Conservation (phyloP, 2,329 filamentous ascomycete species). For the Sarocladium oryzae region DNA sequence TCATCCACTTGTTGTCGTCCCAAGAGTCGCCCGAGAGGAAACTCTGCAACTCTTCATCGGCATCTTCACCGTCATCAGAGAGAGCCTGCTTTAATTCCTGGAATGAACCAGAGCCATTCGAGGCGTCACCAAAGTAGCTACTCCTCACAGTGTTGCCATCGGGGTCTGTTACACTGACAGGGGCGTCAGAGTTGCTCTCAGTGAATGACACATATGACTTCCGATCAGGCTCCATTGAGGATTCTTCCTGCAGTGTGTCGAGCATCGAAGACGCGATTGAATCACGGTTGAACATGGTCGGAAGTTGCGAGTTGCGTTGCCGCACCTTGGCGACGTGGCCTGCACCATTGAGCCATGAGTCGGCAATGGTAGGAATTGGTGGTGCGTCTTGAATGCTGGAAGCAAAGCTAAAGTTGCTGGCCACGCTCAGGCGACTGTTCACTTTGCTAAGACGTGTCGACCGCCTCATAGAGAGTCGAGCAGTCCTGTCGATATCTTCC, state of each 20-base stretch:
- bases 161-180: conserved; percentile 69
- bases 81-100: conserved; percentile 81
- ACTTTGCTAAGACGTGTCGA: conserved; percentile 88
- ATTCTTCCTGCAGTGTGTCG: conserved; percentile 87
- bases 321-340: conserved; percentile 32
- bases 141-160: conserved; percentile 55
- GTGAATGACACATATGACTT: conserved; percentile 93
- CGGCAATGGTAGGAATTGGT: conserved; percentile 90
- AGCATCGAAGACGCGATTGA: conserved; percentile 85
- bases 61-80: conserved; percentile 85
- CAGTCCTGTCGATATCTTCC: conserved; percentile 92
- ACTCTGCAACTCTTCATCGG: conserved; percentile 80
- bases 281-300: conserved; percentile 59
- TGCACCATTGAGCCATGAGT: conserved; percentile 69
- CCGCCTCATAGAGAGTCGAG: conserved; percentile 83
- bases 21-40: conserved; percentile 91
- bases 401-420: conserved; percentile 87
- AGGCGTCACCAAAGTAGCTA: conserved; percentile 64
- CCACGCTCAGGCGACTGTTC: conserved; percentile 86
- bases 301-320: conserved; percentile 39
- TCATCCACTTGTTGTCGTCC: conserved; percentile 99
- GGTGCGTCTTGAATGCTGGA: conserved; percentile 90
- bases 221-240: conserved; percentile 75
- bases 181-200: conserved; percentile 66
- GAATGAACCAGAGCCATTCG: conserved; percentile 65